Evolutionary conservation across 225 moss, liverwort and hornwort species (phyloP).

Genomic region (Straminergon stramineum): DNA sequence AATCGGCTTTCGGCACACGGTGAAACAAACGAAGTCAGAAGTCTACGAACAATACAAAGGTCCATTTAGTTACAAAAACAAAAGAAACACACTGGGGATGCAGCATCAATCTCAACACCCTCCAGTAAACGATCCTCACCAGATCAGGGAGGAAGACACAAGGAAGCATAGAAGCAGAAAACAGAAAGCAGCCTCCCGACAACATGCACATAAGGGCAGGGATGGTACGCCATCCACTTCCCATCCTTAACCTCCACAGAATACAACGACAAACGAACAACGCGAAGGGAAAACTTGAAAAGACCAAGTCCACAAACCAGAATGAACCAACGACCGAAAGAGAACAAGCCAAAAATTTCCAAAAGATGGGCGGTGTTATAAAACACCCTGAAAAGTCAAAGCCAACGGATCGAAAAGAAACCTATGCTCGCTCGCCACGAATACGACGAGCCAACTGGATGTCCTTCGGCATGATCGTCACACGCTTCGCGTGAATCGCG

Average conservation of each 20-base stretch:
- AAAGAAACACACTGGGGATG: fast-evolving
- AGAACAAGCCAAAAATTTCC: not conserved
- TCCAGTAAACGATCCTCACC: too few relatives aligned
- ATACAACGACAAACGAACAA: fast-evolving
- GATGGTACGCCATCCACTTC: fast-evolving
- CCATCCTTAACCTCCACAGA: fast-evolving
- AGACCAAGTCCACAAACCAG: fast-evolving
- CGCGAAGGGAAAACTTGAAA: fast-evolving
- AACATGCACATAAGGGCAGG: fast-evolving
- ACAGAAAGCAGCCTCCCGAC: not conserved
- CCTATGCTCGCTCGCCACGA: not conserved
- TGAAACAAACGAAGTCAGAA: not conserved
- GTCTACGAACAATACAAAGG: fast-evolving
- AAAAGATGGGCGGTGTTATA: not conserved
- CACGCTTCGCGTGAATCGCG: not conserved
- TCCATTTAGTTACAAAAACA: fast-evolving
- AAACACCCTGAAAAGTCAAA: not conserved
- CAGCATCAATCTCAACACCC: not conserved
- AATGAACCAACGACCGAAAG: fast-evolving
- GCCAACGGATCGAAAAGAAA: too few relatives aligned
- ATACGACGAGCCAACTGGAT: not conserved
- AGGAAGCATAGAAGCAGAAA: fast-evolving
- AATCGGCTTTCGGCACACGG: fast-evolving
- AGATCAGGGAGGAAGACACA: too few relatives aligned
- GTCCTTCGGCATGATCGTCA: not conserved